Percentiles rank a stretch among this genome's conserved stretches.
These are phyloP conservation scores for Candida maris DNA, from an alignment of 805 yeast genomes.

Conservation along the genomic window DNA sequence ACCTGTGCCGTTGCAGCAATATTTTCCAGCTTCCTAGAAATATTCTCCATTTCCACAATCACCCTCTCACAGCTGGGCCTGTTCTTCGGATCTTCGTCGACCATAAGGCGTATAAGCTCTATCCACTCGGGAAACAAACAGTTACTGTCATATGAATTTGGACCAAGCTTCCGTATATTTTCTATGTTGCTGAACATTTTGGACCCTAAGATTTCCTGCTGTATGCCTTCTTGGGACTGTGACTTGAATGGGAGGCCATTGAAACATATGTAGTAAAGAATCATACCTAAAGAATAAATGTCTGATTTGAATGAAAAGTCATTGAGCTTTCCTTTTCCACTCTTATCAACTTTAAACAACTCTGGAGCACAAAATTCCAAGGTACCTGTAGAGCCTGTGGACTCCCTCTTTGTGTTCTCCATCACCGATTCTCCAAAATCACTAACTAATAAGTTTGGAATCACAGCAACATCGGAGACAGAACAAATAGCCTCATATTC, in stretches of 20 bases:
- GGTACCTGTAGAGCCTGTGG: conserved; percentile 87
- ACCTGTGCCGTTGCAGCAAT: background rate
- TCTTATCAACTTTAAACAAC: conserved; percentile 38
- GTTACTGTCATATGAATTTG: background rate
- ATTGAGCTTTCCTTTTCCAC: conserved; percentile 34
- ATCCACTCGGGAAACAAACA: conserved; percentile 34
- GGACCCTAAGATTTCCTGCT: conserved; percentile 22
- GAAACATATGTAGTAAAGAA: conserved; percentile 70
- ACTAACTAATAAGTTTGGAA: conserved; percentile 75
- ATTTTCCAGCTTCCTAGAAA: conserved; percentile 5
- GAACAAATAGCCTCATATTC: conserved; percentile 23
- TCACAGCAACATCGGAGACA: conserved; percentile 22
- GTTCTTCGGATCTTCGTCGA: conserved; percentile 29
- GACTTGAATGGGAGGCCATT: conserved; percentile 61
- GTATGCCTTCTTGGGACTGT: conserved; percentile 20
- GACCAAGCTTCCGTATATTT: conserved; percentile 8
- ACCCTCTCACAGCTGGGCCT: conserved; percentile 46
- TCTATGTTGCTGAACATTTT: conserved; percentile 23
- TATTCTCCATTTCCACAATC: conserved; percentile 23
- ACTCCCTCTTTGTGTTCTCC: conserved; percentile 58
- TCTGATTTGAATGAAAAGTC: conserved; percentile 74
- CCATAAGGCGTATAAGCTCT: conserved; percentile 18
- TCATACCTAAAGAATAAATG: conserved; percentile 79
- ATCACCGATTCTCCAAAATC: conserved; percentile 89
- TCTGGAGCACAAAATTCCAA: conserved; percentile 88